A percentile compares a stretch with the other conserved stretches of the same genome.
Conservation (phyloP, 2,329 filamentous ascomycete species). For the Myriosclerotinia duriaeana region DNA sequence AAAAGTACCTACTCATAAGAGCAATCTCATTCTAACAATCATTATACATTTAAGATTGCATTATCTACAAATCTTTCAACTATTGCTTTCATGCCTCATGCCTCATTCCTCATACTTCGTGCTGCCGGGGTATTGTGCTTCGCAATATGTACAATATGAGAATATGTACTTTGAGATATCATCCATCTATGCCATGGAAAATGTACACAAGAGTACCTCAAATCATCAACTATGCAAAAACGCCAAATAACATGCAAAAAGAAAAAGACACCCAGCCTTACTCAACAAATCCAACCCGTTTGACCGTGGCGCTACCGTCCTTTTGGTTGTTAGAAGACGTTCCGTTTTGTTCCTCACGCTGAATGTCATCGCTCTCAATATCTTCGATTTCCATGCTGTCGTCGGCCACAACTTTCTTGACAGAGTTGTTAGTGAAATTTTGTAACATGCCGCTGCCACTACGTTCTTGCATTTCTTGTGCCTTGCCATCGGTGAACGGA, state of each 20-base stretch:
- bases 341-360: constrained; percentile 26
- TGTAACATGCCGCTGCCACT: constrained; percentile 32
- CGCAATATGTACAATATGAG: constrained; percentile 5
- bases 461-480: constrained; percentile 39
- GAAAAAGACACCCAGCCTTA: not conserved
- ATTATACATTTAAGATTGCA: not conserved
- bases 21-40: no score
- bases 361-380: constrained; percentile 33
- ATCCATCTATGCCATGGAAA: not conserved
- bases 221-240: not conserved
- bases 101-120: not conserved
- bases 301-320: constrained; percentile 31
- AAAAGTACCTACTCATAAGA: no score
- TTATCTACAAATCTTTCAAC: constrained; percentile 6
- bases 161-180: not conserved
- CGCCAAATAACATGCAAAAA: not conserved
- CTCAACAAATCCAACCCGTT: constrained; percentile 33
- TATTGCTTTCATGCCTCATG: not conserved
- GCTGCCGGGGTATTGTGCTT: constrained; percentile 15
- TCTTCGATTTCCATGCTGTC: constrained; percentile 41
- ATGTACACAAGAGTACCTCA: not conserved
- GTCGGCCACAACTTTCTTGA: constrained; percentile 30
- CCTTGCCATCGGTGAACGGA: constrained; percentile 24
- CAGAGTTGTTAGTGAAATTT: constrained; percentile 20
- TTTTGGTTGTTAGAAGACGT: not conserved